phyloP scores from a whole-genome alignment of 1,139 yeast genomes.

The Candida tropicalis region DNA sequence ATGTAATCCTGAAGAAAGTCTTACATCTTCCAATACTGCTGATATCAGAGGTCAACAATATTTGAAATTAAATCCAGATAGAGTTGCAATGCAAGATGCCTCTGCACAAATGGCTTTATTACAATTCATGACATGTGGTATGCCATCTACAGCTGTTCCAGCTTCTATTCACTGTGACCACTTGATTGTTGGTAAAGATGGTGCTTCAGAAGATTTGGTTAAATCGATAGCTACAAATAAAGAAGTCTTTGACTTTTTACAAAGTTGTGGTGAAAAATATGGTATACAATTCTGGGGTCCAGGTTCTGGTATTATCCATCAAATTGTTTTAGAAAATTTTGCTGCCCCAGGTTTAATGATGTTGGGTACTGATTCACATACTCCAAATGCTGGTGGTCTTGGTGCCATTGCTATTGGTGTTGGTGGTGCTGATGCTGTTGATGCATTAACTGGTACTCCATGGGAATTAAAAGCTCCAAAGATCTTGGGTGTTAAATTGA shows the following conservation, averaged over 20 bases:
- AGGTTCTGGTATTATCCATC: constrained; percentile 98
- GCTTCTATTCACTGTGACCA: constrained; percentile 98
- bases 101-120: constrained; percentile 97
- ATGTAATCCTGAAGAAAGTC: constrained; percentile 79
- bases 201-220: constrained; percentile 77
- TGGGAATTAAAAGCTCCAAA: constrained; percentile 99
- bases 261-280: constrained; percentile 87
- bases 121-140: constrained; percentile 96
- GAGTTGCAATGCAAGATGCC: constrained; percentile 99
- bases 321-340: constrained; percentile 92
- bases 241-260: constrained; percentile 92
- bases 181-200: constrained; percentile 92
- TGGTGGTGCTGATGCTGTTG: constrained; percentile 99
- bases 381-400: constrained; percentile 97
- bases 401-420: constrained; percentile 98
- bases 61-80: constrained; percentile 90
- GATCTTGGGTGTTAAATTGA: constrained; percentile 85
- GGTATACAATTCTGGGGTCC: constrained; percentile 99
- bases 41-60: constrained; percentile 82
- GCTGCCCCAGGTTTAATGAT: constrained; percentile 94
- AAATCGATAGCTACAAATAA: constrained; percentile 80
- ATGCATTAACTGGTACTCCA: constrained; percentile 95
- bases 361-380: constrained; percentile 97
- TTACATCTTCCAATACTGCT: constrained; percentile 51
- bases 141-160: constrained; percentile 84